phyloP scores from a whole-genome alignment of 1,284 basidiomycete species.

The Porogramme epimiltina region DNA sequence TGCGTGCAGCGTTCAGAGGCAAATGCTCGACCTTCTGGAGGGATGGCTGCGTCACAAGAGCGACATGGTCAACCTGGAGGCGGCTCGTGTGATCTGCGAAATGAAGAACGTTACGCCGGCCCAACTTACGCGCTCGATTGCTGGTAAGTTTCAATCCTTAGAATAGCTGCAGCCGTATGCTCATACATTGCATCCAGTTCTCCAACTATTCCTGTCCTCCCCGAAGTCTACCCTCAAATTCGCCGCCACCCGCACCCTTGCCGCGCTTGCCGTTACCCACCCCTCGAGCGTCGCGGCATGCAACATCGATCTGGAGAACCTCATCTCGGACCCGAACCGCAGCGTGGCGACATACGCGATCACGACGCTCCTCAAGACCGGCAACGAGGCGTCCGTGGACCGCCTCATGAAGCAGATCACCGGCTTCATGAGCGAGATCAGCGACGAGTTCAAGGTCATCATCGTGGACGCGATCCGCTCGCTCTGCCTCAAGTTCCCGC shows the following conservation, averaged over 20 bases:
- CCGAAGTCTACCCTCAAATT: slow-evolving; percentile 96
- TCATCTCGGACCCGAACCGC: slow-evolving; percentile 96
- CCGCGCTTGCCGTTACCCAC: slow-evolving; percentile 82
- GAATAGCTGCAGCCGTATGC: not conserved
- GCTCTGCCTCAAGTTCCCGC: slow-evolving; percentile 97
- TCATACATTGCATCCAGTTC: slow-evolving; percentile 48
- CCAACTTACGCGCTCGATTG: slow-evolving; percentile 87
- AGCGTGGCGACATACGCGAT: slow-evolving; percentile 99
- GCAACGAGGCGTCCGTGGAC: slow-evolving; percentile 98
- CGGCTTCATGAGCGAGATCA: slow-evolving; percentile 99
- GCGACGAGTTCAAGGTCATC: slow-evolving; percentile 99
- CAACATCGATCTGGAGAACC: slow-evolving; percentile 97
- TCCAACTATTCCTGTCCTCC: slow-evolving; percentile 92
- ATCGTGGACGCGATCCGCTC: slow-evolving; percentile 99
- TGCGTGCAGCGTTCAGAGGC: slow-evolving; percentile 74
- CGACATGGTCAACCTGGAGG: slow-evolving; percentile 99
- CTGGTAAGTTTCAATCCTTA: slow-evolving; percentile 54
- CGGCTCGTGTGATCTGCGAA: slow-evolving; percentile 96
- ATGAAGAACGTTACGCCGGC: slow-evolving; percentile 82
- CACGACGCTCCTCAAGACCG: slow-evolving; percentile 98
- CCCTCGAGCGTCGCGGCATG: slow-evolving; percentile 88
- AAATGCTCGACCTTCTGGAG: slow-evolving; percentile 94
- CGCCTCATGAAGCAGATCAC: slow-evolving; percentile 99
- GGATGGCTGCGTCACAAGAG: slow-evolving; percentile 98
- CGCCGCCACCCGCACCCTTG: slow-evolving; percentile 94